Evolutionary conservation across 805 yeast genomes (phyloP), one percentile per base, ranked within the genome.

Genomic region (Schwanniomyces sp.): DNA sequence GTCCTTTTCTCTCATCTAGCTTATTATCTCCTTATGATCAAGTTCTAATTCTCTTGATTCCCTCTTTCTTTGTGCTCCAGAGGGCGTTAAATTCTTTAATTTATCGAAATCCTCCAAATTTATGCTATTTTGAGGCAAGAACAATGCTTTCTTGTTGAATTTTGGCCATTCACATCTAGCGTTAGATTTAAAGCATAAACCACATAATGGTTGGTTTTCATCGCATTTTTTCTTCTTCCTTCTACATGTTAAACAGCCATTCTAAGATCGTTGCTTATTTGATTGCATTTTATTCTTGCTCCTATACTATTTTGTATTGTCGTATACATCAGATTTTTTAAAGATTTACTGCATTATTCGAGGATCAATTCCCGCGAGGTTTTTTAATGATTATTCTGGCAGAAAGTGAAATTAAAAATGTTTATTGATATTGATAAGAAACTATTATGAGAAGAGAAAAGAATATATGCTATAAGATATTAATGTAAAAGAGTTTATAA

Each of bases 111-210:
- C 21, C 7, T 32, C 10, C 11, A 32, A 7, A 16, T 14, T 3
- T 7, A 32, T 32, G 10, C 11, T 32, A 16, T 32, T 32, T 32
- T 32, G 36, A 14, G 36, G 36, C 21, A 32, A 32, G n/a, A 32
- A 32, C 36, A 32, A 14, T 9, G 17, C 36, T 11, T 16, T 14
- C 10, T 16, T 14, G 10, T 32, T 32, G 8, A 18, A 32, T 4
- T 5, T 18, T 32, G 70, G 65, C 72, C 72, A 67, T 29, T 48
- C 48, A 47, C 72, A 67, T 12, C 41, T 38, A 11, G 63, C 38
- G 11, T 46, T 44, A 34, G 57, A 59, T 7, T 18, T 16, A 21
- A 50, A 48, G 47, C 67, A 62, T 11, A 43, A 47, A 1, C 53
- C 49, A 50, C 67, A 62, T 4, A 18, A 27, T 1, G 67, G 67